Conservation (phyloP, 1,284 basidiomycete species). For the Tilletia walkeri region DNA sequence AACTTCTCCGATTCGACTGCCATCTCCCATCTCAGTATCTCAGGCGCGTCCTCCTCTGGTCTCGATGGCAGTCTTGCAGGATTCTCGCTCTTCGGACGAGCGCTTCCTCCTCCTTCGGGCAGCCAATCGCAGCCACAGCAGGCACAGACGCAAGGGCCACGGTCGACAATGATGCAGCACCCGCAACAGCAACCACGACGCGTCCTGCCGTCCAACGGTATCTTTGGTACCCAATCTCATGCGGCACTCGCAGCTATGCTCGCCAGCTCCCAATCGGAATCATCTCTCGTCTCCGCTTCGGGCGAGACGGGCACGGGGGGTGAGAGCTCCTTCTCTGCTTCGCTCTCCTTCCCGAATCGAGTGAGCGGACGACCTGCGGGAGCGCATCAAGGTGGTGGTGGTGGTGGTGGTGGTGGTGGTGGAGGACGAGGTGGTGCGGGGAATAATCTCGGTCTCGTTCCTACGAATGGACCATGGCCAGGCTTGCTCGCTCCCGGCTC, state of each 20-base stretch:
- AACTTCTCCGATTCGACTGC: background rate
- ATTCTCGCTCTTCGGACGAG: background rate
- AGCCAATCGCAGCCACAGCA: background rate
- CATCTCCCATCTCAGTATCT: conserved; percentile 7
- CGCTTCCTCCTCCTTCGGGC: background rate
- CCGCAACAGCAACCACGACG: background rate
- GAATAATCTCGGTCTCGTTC: no score
- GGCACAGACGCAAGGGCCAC: background rate
- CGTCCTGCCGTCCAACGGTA: conserved; percentile 1
- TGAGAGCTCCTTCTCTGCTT: conserved; percentile 12
- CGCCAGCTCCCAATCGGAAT: background rate
- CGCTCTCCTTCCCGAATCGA: conserved; percentile 9
- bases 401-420: background rate
- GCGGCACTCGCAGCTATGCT: background rate
- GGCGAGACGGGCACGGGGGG: background rate
- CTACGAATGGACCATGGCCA: background rate
- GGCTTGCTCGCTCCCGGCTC: background rate
- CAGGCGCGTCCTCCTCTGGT: conserved; percentile 5
- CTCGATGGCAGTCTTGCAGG: conserved; percentile 7
- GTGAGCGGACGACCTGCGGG: background rate
- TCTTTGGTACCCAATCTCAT: background rate
- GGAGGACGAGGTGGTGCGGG: no score
- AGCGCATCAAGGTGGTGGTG: background rate
- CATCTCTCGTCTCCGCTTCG: background rate
- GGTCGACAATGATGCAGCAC: background rate